Percentiles rank a stretch among this genome's conserved stretches.
These are phyloP conservation scores for Paecilomyces sp. DNA, from an alignment of 2,329 filamentous ascomycete species.

Conservation along the genomic window DNA sequence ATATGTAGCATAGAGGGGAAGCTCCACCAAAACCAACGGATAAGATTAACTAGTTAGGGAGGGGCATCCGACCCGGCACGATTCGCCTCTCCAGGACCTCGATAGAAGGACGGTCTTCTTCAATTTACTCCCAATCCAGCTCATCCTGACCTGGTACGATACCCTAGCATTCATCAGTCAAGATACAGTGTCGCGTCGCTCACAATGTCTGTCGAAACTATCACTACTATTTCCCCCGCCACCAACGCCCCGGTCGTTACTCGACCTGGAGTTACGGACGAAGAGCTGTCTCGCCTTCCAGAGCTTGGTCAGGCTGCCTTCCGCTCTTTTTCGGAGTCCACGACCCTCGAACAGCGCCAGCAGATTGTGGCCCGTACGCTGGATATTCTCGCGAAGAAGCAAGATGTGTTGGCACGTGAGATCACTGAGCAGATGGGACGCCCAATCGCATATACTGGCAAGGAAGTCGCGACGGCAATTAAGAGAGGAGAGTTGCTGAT, in stretches of 20 bases:
- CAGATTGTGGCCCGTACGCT: conserved; percentile 75
- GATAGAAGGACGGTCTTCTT: not conserved
- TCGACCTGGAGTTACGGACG: conserved; percentile 63
- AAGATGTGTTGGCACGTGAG: conserved; percentile 76
- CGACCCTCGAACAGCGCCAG: conserved; percentile 67
- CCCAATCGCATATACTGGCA: conserved; percentile 78
- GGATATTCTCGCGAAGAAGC: conserved; percentile 58
- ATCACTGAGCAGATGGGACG: conserved; percentile 93
- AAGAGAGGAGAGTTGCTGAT: conserved; percentile 80
- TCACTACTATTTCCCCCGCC: conserved; percentile 79
- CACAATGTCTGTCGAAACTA: conserved; percentile 47
- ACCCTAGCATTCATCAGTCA: not conserved
- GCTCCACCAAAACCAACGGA: not conserved
- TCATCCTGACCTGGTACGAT: not conserved
- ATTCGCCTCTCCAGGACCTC: not conserved
- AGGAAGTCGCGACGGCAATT: conserved; percentile 77
- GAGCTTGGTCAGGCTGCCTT: conserved; percentile 68
- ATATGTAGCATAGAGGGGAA: not conserved
- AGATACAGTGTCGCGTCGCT: not conserved
- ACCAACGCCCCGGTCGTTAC: conserved; percentile 80
- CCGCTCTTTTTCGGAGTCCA: conserved; percentile 68
- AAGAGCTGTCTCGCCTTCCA: conserved; percentile 66
- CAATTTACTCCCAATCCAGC: not conserved
- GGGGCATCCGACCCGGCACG: not conserved
- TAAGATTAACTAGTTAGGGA: not conserved